Evolutionary conservation across 805 yeast genomes (phyloP).

Genomic region (Sugiyamaella mastotermitis): DNA sequence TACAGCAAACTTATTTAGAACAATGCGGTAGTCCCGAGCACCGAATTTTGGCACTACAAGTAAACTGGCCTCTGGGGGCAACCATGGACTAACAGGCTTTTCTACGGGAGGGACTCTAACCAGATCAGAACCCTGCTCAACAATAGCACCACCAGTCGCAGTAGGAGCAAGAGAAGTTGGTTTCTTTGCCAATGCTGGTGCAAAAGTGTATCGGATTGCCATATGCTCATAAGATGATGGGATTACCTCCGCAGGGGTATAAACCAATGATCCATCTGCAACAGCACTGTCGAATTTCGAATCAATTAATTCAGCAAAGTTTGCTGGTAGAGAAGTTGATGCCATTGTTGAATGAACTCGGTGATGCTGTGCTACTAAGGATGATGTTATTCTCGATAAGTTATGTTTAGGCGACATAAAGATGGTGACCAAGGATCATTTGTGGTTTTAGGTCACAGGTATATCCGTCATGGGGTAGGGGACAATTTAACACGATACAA

Average conservation of each 20-base stretch:
- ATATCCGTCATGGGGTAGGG: too few relatives aligned
- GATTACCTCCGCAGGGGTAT: constrained; percentile 42
- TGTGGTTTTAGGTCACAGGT: too few relatives aligned
- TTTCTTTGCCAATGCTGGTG: constrained; percentile 33
- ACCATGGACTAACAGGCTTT: constrained; percentile 54
- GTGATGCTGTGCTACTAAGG: too few relatives aligned
- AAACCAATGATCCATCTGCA: constrained; percentile 40
- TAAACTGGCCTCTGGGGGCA: constrained; percentile 69
- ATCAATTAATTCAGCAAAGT: constrained; percentile 3
- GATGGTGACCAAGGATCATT: too few relatives aligned
- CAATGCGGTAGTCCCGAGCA: constrained; percentile 48
- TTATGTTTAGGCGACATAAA: too few relatives aligned
- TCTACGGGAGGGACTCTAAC: too few relatives aligned
- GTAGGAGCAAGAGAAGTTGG: constrained; percentile 18
- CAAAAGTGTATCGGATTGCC: constrained; percentile 30
- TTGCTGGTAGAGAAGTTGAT: neutral
- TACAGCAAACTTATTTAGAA: constrained; percentile 84
- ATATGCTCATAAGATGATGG: constrained; percentile 30
- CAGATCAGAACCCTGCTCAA: too few relatives aligned
- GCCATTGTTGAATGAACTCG: too few relatives aligned
- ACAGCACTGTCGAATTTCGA: constrained; percentile 38
- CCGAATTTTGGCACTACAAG: constrained; percentile 52
- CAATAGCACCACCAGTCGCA: too few relatives aligned
- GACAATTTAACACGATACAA: too few relatives aligned
- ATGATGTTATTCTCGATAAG: too few relatives aligned